Base-by-base conservation (phyloP, 2,329 filamentous ascomycete genomes). In the Diaporthe destruens region DNA sequence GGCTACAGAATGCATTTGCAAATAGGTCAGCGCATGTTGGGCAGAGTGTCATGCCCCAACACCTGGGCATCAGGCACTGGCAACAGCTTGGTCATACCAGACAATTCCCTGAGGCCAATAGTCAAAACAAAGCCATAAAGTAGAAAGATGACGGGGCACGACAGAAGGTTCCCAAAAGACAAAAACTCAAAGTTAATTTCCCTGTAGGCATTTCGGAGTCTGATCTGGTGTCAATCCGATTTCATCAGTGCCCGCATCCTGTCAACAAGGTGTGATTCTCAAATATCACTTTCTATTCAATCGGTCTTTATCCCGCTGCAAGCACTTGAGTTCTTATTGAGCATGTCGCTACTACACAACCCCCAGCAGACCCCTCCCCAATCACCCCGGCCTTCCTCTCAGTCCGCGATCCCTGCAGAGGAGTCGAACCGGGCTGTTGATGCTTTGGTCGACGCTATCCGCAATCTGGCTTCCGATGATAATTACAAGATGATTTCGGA, bases 401-500 rank as follows among this genome's bases (percentile, higher is more conserved):
- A 54, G 14, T 29, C 66, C n/a, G 20, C 18, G n/a, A 70, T 72
- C 55, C n/a, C 68, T 20, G 3, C 68, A 11, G 72, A 73, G 16
- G 34, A 36, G 14, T 53, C 68, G 6, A 66, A 70, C 12, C 76
- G 78, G 39, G 77, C 77, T 16, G 76, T 81, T n/a, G 80, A 80
- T 67, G 79, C 78, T 34, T 76, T 81, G 14, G 79, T 81, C 23
- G 77, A 79, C 6, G 80, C 80, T 69, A 80, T 81, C 74, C 80
- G 79, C 65, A 77, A 78, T 72, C 76, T 81, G 36, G 78, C 80
- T 0, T 77, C 79, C 6, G 80, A 81, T 66, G 73, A 77, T 72
- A 81, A 80, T 74, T 81, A 81, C 77, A 80, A 80, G 75, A 74
- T 80, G 14, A 76, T 81, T 14, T 77, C 79, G 71, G 78, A 79